phyloP scores from a whole-genome alignment of 2,329 filamentous ascomycete species.

The Phaeosphaeria sp. region DNA sequence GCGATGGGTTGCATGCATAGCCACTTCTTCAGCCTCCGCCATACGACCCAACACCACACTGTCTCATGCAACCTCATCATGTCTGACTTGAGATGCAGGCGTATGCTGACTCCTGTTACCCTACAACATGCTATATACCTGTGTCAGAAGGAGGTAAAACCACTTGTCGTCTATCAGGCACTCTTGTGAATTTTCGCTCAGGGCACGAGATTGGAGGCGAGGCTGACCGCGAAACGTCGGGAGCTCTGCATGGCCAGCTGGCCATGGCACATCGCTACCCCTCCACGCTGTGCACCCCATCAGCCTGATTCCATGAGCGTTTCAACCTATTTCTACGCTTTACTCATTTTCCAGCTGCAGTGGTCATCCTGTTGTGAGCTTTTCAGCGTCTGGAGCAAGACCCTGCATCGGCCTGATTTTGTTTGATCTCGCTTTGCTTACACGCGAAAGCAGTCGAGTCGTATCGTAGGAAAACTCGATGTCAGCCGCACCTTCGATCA shows the following conservation, averaged over 20 bases:
- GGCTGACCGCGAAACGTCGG: neutral
- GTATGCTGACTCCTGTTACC: neutral
- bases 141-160: no score
- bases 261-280: neutral
- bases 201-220: neutral
- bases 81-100: neutral
- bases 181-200: no score
- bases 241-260: neutral
- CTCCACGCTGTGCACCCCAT: neutral
- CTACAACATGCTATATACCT: no score
- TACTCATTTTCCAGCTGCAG: neutral
- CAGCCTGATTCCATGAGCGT: neutral
- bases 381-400: neutral
- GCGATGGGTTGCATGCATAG: conserved; percentile 1
- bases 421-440: neutral
- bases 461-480: neutral
- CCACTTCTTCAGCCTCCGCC: conserved; percentile 1
- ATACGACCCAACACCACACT: conserved; percentile 1
- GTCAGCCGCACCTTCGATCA: neutral
- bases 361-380: neutral
- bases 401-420: neutral
- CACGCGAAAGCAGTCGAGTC: neutral
- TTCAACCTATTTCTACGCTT: neutral
- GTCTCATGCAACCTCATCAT: conserved; percentile 1
- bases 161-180: neutral